Evolutionary conservation across 2,329 filamentous ascomycete species (phyloP), one percentile per base, ranked within the genome.

Genomic region (Penicillium hesseltinei): DNA sequence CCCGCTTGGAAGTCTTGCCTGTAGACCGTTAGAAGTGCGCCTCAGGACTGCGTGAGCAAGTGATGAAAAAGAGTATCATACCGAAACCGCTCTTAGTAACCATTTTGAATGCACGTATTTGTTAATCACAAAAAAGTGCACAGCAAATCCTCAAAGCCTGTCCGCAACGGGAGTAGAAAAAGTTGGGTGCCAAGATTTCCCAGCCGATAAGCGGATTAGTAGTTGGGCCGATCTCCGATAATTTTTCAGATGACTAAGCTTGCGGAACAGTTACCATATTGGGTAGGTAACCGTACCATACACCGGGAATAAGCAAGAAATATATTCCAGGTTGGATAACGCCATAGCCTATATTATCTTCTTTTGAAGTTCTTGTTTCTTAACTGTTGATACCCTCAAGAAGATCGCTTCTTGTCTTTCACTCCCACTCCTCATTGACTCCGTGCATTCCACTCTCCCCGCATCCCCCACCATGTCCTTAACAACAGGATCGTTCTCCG

Each of bases 1-100:
- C 86, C 76, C 94, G 89, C 85, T 99, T 99, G 55, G 93, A 97
- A 79, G 88, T 92, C 72, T 93, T 94, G 78, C 97, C 92, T 96
- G 69, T 10, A 59, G 35, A 33, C 54, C 23, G 54, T 60, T 45
- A 54, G 54, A 51, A 42, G 48, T 44, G 55, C 49, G 7, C 35
- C 23, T n/a, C 10, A 44, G 31, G 27, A 8, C 33, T 33, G 42
- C 40, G n/a, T 45, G 42, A 40, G 5, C 46, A 21, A 38, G 11
- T 23, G 31, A 17, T 29, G 9, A 23, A 21, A 40, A 35, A 27
- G 9, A 8, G 29, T 33, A 35, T 51, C 68, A 65, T 69, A 77
- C 75, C 74, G 45, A 76, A 62, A 6, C 53, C 53, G 1, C 53
- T 56, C 54, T 77, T 77, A 48, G 53, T 56, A 23, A 76, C 73